A percentile compares a stretch with the other conserved stretches of the same genome.
Evolutionary conservation across 2,329 filamentous ascomycete species (phyloP).

Genomic region (Raffaelea ambrosiae): DNA sequence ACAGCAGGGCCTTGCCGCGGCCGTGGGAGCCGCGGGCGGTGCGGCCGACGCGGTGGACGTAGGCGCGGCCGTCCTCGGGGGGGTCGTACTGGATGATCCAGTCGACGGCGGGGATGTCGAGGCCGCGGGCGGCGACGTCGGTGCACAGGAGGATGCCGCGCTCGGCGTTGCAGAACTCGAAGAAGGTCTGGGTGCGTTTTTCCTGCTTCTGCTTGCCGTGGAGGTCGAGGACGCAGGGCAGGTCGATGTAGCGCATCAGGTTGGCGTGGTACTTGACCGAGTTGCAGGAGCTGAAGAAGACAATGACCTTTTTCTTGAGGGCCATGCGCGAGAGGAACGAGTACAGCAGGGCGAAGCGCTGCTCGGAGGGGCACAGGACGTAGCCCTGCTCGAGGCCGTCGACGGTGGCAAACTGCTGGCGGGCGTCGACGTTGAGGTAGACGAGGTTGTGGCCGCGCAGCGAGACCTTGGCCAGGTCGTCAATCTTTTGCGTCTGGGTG

Average conservation of each 20-base stretch:
- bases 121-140: conserved; percentile 86
- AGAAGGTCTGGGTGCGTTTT: conserved; percentile 97
- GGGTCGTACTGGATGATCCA: conserved; percentile 97
- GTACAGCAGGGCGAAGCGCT: conserved; percentile 88
- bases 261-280: conserved; percentile 95
- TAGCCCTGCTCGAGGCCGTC: conserved; percentile 94
- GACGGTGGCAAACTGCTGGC: conserved; percentile 71
- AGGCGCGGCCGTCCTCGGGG: conserved; percentile 80
- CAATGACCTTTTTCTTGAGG: conserved; percentile 97
- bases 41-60: conserved; percentile 93
- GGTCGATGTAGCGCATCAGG: conserved; percentile 93
- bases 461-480: conserved; percentile 91
- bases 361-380: conserved; percentile 85
- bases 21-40: conserved; percentile 74
- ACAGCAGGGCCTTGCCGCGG: conserved; percentile 85
- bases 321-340: conserved; percentile 87
- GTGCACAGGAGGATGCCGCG: conserved; percentile 90
- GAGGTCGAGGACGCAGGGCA: conserved; percentile 62
- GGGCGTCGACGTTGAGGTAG: conserved; percentile 93
- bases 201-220: conserved; percentile 93
- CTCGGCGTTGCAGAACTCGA: conserved; percentile 74
- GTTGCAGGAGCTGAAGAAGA: conserved; percentile 89
- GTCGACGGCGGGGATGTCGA: conserved; percentile 91
- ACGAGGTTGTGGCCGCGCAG: conserved; percentile 82
- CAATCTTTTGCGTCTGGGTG: conserved; percentile 96